Evolutionary conservation across 495 filamentous ascomycete species (phyloP), one percentile per base, ranked within the genome.

Genomic region (Penicillium bovifimosum): DNA sequence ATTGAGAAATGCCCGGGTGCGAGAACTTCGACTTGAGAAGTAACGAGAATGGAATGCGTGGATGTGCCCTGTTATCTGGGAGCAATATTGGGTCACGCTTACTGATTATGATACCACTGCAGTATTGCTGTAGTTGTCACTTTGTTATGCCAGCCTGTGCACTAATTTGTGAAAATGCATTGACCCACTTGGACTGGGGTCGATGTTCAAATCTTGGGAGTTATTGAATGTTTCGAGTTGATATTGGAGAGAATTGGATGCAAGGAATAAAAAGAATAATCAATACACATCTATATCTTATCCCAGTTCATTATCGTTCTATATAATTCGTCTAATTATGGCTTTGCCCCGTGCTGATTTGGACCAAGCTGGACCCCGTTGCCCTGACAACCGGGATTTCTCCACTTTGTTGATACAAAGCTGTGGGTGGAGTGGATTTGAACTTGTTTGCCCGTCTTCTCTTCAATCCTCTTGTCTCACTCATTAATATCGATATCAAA

Each of bases 341-440:
- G 9, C 13, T 47, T 31, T 41, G n/a, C 55, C 55, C 59, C 59
- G 45, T 59, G 55, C 55, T 52, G 53, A 33, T 36, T 31, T 9
- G 26, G 41, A 6, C 32, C n/a, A 47, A 35, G 6, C 9, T 13
- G 11, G 13, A 48, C 38, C 18, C 26, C 26, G 67, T 70, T 70
- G 65, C 61, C 65, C 47, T 45, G 65, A 62, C 54, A 61, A 70
- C 65, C 42, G 56, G 51, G 62, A 58, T 58, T 53, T 57, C 60
- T 60, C 60, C 61, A 61, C 58, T 41, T 58, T 61, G 61, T 63
- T 61, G 61, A 63, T 56, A 18, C 38, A 47, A 11, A 35, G 41
- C 36, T 41, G 43, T 54, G 46, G 61, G 59, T 33, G 53, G 50
- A 52, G 48, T 50, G 47, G 49, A 38, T 41, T 40, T 38, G 56